These are phyloP conservation scores for Bipolaris oryzae DNA, from an alignment of 2,329 filamentous ascomycete species.

Conservation along the genomic window DNA sequence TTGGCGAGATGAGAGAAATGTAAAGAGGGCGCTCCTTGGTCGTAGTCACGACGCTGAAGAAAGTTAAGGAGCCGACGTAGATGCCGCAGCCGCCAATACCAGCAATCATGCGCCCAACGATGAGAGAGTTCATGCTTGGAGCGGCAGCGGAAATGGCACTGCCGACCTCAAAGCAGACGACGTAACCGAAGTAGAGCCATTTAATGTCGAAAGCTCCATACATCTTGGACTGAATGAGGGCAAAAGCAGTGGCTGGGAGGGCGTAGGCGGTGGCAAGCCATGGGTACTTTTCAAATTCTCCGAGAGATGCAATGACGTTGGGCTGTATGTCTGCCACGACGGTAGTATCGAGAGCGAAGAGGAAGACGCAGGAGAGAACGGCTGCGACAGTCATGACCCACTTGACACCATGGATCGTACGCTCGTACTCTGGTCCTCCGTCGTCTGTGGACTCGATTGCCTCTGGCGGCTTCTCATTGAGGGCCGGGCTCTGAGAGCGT, in stretches of 20 bases:
- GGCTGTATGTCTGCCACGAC: constrained; percentile 35
- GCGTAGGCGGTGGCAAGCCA: not conserved
- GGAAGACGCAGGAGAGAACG: constrained; percentile 21
- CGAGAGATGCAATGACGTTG: constrained; percentile 16
- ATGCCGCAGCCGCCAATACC: not conserved
- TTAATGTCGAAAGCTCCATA: constrained; percentile 1
- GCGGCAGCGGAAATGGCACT: not conserved
- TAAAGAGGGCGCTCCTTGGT: not conserved
- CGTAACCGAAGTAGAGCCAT: not conserved
- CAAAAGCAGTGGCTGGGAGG: not conserved
- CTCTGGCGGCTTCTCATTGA: not conserved
- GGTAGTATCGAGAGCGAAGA: constrained; percentile 41
- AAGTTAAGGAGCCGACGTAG: not conserved
- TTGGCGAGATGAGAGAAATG: not conserved
- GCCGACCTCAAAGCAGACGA: not conserved
- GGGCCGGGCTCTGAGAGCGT: not conserved
- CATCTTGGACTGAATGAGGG: not conserved
- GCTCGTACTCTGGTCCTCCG: constrained; percentile 1
- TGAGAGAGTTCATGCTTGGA: not conserved
- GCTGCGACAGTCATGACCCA: constrained; percentile 10
- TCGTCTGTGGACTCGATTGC: not conserved
- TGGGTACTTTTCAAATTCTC: not conserved
- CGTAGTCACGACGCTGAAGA: not conserved
- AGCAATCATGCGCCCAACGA: constrained; percentile 1
- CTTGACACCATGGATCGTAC: constrained; percentile 2